phyloP scores from a whole-genome alignment of 176 grass and related monocot genomes.

The Cenchrus americanus region DNA sequence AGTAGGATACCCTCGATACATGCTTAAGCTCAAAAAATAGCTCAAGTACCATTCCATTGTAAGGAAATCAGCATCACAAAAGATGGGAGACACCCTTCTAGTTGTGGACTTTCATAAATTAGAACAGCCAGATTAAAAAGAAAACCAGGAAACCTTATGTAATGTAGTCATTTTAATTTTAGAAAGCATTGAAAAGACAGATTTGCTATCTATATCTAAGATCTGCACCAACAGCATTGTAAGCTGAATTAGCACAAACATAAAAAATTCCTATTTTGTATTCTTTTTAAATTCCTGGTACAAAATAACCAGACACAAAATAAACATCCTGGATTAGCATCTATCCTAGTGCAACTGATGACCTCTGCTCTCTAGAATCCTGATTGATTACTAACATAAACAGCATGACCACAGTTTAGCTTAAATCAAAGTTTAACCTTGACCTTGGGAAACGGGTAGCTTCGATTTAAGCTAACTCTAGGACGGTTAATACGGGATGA shows the following conservation, averaged over 20 bases:
- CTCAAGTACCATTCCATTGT: neutral
- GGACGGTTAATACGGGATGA: too few relatives aligned
- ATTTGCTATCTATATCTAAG: conserved; percentile 23
- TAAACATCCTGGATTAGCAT: too few relatives aligned
- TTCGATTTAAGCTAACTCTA: too few relatives aligned
- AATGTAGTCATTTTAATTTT: neutral
- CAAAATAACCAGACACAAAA: too few relatives aligned
- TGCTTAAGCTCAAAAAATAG: neutral
- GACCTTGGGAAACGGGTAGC: too few relatives aligned
- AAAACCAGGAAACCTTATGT: neutral
- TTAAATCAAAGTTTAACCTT: too few relatives aligned
- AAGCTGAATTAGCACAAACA: conserved; percentile 3
- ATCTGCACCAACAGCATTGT: neutral
- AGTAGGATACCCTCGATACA: neutral
- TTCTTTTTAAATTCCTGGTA: neutral
- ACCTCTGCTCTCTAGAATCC: too few relatives aligned
- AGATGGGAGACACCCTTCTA: conserved; percentile 1
- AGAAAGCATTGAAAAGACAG: neutral
- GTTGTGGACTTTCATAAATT: neutral
- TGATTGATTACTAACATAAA: too few relatives aligned
- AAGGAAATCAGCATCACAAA: conserved; percentile 9
- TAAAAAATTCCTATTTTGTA: neutral
- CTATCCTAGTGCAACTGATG: too few relatives aligned
- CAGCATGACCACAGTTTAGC: too few relatives aligned
- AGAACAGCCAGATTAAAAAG: neutral